Conservation (phyloP, 2,329 filamentous ascomycete genomes). For the Dryadomyces quercivorus region DNA sequence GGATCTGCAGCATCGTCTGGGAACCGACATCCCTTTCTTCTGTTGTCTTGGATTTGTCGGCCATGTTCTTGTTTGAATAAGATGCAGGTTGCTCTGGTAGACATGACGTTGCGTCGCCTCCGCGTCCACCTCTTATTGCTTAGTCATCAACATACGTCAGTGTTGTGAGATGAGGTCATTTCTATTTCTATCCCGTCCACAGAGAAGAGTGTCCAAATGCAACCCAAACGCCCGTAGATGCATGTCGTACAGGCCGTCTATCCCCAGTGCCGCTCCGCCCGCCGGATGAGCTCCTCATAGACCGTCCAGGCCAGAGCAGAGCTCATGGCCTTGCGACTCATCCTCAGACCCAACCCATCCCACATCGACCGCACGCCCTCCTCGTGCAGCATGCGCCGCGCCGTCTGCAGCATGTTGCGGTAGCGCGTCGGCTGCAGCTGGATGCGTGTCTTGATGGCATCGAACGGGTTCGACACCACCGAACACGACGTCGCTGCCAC, state of each 20-base stretch:
- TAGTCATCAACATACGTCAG: background rate
- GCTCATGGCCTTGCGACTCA: conserved; percentile 83
- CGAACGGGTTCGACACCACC: conserved; percentile 87
- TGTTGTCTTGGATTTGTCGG: background rate
- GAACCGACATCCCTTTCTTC: background rate
- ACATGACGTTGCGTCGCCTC: too few species aligned
- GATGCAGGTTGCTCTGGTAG: too few species aligned
- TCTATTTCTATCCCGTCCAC: background rate
- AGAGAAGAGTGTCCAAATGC: background rate
- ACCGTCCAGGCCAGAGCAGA: conserved; percentile 95
- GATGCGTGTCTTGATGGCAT: conserved; percentile 89
- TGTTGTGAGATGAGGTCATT: background rate
- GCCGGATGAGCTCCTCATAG: conserved; percentile 83
- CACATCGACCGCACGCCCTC: conserved; percentile 74
- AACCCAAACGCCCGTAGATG: background rate
- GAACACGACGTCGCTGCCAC: conserved; percentile 74
- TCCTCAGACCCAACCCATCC: conserved; percentile 74
- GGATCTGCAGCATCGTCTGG: background rate
- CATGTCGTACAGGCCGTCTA: background rate
- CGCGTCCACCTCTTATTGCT: too few species aligned
- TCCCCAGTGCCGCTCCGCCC: conserved; percentile 36
- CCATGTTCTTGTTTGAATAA: too few species aligned
- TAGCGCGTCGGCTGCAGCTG: conserved; percentile 81
- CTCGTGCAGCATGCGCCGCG: conserved; percentile 63
- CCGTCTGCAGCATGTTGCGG: conserved; percentile 68